Conservation (phyloP, 2,329 filamentous ascomycete species). For the Fonsecaea nubica region DNA sequence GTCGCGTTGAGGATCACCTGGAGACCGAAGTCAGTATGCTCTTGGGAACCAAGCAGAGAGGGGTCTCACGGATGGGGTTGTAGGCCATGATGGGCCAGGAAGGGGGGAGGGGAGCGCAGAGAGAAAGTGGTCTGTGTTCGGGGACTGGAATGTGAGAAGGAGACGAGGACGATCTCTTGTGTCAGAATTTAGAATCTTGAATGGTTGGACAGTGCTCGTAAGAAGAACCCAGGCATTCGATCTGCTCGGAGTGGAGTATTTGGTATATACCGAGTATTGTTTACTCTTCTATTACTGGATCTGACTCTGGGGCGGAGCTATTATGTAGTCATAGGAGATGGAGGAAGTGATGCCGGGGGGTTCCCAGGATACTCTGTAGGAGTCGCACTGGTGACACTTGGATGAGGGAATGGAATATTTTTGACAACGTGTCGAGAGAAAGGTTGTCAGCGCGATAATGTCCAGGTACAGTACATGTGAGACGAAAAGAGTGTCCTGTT, state of each 20-base stretch:
- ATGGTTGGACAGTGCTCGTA: slow-evolving; percentile 4
- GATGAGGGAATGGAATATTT: background rate
- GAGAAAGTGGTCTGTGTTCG: slow-evolving; percentile 30
- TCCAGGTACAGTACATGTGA: slow-evolving; percentile 11
- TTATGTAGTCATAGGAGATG: background rate
- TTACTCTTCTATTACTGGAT: slow-evolving; percentile 22
- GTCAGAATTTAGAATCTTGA: slow-evolving; percentile 5
- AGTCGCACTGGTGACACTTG: background rate
- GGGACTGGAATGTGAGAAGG: slow-evolving; percentile 27
- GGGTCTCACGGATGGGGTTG: slow-evolving; percentile 72
- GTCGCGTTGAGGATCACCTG: slow-evolving; percentile 48
- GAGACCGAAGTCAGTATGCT: slow-evolving; percentile 27
- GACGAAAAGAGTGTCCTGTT: slow-evolving; percentile 10
- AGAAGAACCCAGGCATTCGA: background rate
- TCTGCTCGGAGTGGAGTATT: slow-evolving; percentile 16
- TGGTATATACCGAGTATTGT: slow-evolving; percentile 15
- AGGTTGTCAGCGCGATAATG: background rate
- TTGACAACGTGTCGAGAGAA: background rate
- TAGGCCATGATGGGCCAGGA: slow-evolving; percentile 64
- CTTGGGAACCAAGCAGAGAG: slow-evolving; percentile 7
- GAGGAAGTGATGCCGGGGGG: background rate
- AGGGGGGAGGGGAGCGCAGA: background rate
- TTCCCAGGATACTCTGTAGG: background rate
- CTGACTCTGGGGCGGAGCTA: slow-evolving; percentile 4
- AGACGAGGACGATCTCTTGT: slow-evolving; percentile 16